These are phyloP conservation scores for Colletotrichum sp. DNA, from an alignment of 2,329 filamentous ascomycete genomes.

Conservation along the genomic window DNA sequence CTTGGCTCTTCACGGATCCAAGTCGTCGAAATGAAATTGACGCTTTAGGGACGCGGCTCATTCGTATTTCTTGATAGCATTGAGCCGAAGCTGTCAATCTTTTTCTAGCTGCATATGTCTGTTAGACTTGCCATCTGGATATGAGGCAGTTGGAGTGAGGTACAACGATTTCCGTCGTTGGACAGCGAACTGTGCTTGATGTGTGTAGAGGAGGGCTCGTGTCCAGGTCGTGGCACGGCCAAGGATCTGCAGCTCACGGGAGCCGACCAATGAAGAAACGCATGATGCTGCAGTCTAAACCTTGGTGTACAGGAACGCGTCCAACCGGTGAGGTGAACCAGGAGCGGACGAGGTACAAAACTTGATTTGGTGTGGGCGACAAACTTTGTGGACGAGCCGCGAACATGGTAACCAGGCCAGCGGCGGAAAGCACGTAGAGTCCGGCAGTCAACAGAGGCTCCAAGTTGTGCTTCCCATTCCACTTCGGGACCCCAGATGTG, in stretches of 20 bases:
- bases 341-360: conserved; percentile 4
- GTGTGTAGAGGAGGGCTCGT: conserved; percentile 13
- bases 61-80: neutral
- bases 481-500: neutral
- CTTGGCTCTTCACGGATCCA: neutral
- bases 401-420: neutral
- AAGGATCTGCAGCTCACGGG: neutral
- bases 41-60: neutral
- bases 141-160: neutral
- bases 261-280: neutral
- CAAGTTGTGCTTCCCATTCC: neutral
- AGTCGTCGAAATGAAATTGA: neutral
- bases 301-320: conserved; percentile 19
- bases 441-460: neutral
- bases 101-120: neutral
- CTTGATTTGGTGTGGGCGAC: conserved; percentile 10
- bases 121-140: neutral
- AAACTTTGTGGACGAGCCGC: neutral
- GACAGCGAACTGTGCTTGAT: neutral
- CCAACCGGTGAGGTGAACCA: neutral
- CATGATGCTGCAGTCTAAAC: neutral
- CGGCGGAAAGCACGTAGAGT: neutral
- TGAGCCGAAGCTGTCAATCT: neutral
- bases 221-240: conserved; percentile 17
- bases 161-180: neutral